A percentile compares a stretch with the other conserved stretches of the same genome.
phyloP scores from a whole-genome alignment of 768 basidiomycete genomes.

The Suillus americanus region DNA sequence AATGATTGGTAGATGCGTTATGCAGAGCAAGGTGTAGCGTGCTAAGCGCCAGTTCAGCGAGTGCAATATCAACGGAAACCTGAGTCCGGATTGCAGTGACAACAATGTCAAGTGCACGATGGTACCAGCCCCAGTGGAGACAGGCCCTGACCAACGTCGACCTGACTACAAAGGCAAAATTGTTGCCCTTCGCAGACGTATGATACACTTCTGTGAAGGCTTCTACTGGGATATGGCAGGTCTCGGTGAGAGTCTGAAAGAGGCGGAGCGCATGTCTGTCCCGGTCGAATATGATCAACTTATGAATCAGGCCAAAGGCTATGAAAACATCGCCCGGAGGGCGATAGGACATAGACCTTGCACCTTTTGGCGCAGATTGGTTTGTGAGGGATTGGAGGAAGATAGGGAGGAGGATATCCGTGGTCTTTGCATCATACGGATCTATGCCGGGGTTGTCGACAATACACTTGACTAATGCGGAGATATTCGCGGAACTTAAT shows the following conservation, averaged over 20 bases:
- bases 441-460: conserved; percentile 15
- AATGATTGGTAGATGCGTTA: conserved; percentile 33
- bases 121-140: conserved; percentile 54
- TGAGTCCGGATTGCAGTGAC: conserved; percentile 25
- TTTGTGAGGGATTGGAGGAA: conserved; percentile 30
- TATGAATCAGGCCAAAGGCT: conserved; percentile 44
- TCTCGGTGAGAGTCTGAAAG: conserved; percentile 48
- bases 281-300: conserved; percentile 37
- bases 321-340: conserved; percentile 39
- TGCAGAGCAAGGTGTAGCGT: conserved; percentile 43
- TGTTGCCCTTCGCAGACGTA: conserved; percentile 27
- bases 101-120: conserved; percentile 42
- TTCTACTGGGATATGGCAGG: conserved; percentile 44
- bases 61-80: conserved; percentile 19
- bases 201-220: conserved; percentile 42
- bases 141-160: conserved; percentile 51
- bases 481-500: conserved; percentile 13
- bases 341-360: conserved; percentile 32
- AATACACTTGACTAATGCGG: conserved; percentile 21
- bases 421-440: conserved; percentile 20
- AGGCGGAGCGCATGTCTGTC: conserved; percentile 42
- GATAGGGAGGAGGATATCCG: conserved; percentile 30
- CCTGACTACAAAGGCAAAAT: conserved; percentile 48
- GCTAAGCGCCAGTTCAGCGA: conserved; percentile 41
- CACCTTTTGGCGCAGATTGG: conserved; percentile 26